Base-by-base conservation (phyloP, 2,329 filamentous ascomycete genomes). In the Anisogramma anomala region DNA sequence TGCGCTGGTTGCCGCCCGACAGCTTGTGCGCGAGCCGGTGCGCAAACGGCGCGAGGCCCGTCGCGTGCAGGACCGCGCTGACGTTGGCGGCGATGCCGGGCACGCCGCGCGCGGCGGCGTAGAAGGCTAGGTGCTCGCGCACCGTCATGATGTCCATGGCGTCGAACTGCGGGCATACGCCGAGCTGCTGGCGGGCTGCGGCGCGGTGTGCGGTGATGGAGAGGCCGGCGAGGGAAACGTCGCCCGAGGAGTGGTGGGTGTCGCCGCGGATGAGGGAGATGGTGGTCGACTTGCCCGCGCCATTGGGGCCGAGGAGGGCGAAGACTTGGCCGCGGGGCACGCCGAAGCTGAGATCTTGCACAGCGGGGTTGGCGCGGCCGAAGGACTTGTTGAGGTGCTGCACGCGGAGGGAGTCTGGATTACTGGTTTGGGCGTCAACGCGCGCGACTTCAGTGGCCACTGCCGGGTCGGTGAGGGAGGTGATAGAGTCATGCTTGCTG, bases 101-200 rank as follows among this genome's bases (percentile, higher is more conserved):
- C 7, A 95, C 79, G 26, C 89, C 88, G 10, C 88, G 77, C 9
- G 89, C 77, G 36, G 79, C 76, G 4, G 88, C 89, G 57, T 95
- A 96, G 64, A 95, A 94, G 36, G 72, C 66, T 2, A 96, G 69
- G 53, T 94, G 88, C 56, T 96, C 87, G 2, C 77, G 65, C 0
- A 93, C 86, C 0, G 87, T 93, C 84, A 95, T 88, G 39, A 80
- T 73, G 58, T 95, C 89, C 65, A 94, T 81, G 7, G 88, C 88
- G 54, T 87, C 82, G 50, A 83, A 82, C 58, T 87, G 88, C 0
- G 89, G 88, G 53, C 88, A 95, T 0, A 95, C 88, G n/a, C 89
- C 89, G 0, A 95, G 72, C 51, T 86, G 75, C 2, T 74, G 68
- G 36, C 88, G 75, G 3, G 87, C 88, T 2, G 73, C 69, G 1